Evolutionary conservation across 2,329 filamentous ascomycete species (phyloP).

Genomic region (Pseudopyrenochaeta lycopersici): DNA sequence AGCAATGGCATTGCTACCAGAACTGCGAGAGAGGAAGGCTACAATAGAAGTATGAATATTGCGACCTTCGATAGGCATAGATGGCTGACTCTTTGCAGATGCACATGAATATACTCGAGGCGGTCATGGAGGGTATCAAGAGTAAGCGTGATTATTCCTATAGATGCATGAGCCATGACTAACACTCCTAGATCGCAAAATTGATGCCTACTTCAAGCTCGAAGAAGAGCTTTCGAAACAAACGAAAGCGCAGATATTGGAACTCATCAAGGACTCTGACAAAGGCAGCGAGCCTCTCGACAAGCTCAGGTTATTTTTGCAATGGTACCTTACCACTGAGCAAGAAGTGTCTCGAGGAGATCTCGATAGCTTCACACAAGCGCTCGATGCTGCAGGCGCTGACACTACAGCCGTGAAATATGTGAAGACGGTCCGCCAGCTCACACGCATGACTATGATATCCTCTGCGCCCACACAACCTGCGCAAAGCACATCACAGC

Average conservation of each 20-base stretch:
- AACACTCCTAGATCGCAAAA: conserved; percentile 71
- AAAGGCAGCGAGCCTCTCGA: conserved; percentile 87
- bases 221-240: conserved; percentile 94
- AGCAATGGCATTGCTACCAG: conserved; percentile 90
- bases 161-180: not conserved
- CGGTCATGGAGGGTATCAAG: conserved; percentile 83
- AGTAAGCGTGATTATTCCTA: conserved; percentile 10
- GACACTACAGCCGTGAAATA: conserved; percentile 84
- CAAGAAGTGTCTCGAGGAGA: conserved; percentile 84
- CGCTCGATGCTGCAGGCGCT: conserved; percentile 76
- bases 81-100: conserved; percentile 70
- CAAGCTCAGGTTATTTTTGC: conserved; percentile 93
- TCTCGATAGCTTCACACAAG: conserved; percentile 85
- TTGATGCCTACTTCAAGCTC: conserved; percentile 95
- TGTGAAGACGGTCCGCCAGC: conserved; percentile 81
- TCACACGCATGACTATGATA: conserved; percentile 98
- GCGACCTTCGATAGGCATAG: conserved; percentile 50
- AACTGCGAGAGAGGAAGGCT: conserved; percentile 87
- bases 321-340: conserved; percentile 90
- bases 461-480: conserved; percentile 78
- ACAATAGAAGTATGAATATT: conserved; percentile 60
- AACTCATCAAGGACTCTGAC: conserved; percentile 80
- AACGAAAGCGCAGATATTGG: conserved; percentile 86
- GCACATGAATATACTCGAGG: conserved; percentile 98
- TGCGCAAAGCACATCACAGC: conserved; percentile 73